phyloP scores from a whole-genome alignment of 2,329 filamentous ascomycete species.

The Aspergillus tubingensis region DNA sequence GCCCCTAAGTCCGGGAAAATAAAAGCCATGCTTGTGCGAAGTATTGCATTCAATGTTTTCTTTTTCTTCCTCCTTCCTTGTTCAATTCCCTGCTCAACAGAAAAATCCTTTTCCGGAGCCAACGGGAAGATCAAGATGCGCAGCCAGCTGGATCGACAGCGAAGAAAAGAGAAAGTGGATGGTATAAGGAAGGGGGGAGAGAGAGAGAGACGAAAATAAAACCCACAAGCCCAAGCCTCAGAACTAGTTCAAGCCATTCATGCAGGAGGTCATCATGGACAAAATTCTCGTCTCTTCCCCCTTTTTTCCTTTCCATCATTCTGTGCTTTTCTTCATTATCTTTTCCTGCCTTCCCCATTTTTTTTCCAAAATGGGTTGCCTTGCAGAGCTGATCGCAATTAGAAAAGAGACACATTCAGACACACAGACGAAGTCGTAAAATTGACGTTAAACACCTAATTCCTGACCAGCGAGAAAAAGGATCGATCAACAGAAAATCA shows the following conservation, averaged over 20 bases:
- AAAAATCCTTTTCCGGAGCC: neutral
- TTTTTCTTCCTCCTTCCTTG: neutral
- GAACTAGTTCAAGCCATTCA: slow-evolving; percentile 9
- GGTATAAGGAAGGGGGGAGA: neutral
- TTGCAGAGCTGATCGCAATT: slow-evolving; percentile 9
- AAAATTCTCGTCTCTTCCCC: neutral
- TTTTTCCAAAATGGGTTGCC: neutral
- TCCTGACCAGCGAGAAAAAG: neutral
- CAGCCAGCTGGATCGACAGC: neutral
- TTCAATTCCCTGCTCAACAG: neutral
- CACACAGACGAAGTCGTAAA: neutral
- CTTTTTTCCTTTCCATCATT: neutral
- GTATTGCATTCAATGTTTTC: neutral
- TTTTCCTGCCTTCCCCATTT: neutral
- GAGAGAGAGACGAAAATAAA: neutral
- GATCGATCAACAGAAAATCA: neutral
- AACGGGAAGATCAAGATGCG: neutral
- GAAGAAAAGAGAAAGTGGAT: neutral
- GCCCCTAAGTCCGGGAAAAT: neutral
- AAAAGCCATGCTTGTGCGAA: neutral
- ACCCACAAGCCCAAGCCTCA: neutral
- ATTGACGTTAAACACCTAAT: neutral
- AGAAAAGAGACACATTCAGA: neutral
- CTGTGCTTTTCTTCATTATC: neutral
- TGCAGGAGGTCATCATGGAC: neutral